Base-by-base conservation (phyloP, 2,329 filamentous ascomycete genomes). In the Aspergillus calidoustus region DNA sequence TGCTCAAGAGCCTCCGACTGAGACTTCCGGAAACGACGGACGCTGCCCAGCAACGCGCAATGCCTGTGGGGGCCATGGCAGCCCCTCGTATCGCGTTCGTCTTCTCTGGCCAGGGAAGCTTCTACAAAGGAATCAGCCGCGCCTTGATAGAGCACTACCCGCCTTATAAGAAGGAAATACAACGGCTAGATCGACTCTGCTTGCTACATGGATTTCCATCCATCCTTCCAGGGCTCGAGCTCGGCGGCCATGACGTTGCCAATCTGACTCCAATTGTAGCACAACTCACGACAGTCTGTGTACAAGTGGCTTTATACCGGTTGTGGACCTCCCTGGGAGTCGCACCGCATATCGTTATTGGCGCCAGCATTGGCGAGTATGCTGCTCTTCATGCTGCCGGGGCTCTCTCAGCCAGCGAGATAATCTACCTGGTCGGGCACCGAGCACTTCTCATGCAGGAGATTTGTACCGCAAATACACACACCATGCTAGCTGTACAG, bases 401-500 rank as follows among this genome's bases (percentile, higher is more conserved):
- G 4, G 70, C 72, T 0, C 41, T 76, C 1, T 68, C 68, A 0
- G 62, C 51, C 1, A 49, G 30, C 3, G 72, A 75, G 44, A 57
- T 70, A 3, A 54, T 76, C 6, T 73, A 62, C 31, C 66, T 77
- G 1, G 70, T 71, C 5, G 74, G 72, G 1, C 58, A 62, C 17
- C 53, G 74, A 3, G 72, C 71, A 7, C 22, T 51, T 4, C 52
- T 76, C 1, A 54, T 76, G 0, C 23, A 62, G n/a, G 19, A 55
- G 8, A 38, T 53, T 5, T 74, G 72, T 57, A 61, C 49, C 6
- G 19, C 34, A 2, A 55, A 54, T 9, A 70, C 62, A 0, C 68
- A 72, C 55, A 71, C 74, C 2, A 81, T 81, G 79, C 68, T 81
- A 17, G 77, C 79, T 23, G 73, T 80, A 4, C 74, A 75, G 58